phyloP scores from a whole-genome alignment of 169 alveolate species.

The Cryptosporidium ubiquitum region DNA sequence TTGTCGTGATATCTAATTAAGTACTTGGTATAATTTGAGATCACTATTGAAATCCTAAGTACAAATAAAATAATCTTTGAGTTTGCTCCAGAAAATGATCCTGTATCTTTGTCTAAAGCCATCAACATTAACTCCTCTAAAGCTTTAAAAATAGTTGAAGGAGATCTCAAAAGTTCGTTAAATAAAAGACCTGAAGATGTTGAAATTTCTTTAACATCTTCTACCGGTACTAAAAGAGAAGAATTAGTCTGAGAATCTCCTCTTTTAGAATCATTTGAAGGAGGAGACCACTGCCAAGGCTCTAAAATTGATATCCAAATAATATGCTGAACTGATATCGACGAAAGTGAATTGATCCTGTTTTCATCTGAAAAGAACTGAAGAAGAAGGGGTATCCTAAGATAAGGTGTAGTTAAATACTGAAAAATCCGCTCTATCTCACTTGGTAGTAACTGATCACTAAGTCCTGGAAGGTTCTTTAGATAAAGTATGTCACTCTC shows the following conservation, averaged over 20 bases:
- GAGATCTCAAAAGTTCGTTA: conserved; percentile 81
- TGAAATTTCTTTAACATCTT: conserved; percentile 28
- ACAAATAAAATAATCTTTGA: conserved; percentile 70
- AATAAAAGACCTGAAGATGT: conserved; percentile 84
- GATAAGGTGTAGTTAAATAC: conserved; percentile 86
- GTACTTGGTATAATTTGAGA: conserved; percentile 59
- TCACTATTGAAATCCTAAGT: conserved; percentile 51
- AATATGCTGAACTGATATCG: conserved; percentile 84
- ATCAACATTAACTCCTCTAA: conserved; percentile 73
- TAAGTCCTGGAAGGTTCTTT: conserved; percentile 79
- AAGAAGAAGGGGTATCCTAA: conserved; percentile 85
- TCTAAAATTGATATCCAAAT: conserved; percentile 83
- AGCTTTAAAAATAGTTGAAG: conserved; percentile 72
- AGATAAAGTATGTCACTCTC: conserved; percentile 85
- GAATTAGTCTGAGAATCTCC: not conserved
- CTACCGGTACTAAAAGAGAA: conserved; percentile 2
- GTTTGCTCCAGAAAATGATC: conserved; percentile 57
- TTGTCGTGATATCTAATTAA: conserved; percentile 69
- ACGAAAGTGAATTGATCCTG: conserved; percentile 77
- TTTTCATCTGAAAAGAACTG: conserved; percentile 85
- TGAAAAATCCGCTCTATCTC: conserved; percentile 85
- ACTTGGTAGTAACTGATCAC: conserved; percentile 81
- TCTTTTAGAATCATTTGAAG: not conserved
- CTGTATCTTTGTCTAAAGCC: conserved; percentile 78
- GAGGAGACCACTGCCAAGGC: conserved; percentile 77